Base-by-base conservation (phyloP, 495 filamentous ascomycete genomes). In the Bryoglossum gracile region DNA sequence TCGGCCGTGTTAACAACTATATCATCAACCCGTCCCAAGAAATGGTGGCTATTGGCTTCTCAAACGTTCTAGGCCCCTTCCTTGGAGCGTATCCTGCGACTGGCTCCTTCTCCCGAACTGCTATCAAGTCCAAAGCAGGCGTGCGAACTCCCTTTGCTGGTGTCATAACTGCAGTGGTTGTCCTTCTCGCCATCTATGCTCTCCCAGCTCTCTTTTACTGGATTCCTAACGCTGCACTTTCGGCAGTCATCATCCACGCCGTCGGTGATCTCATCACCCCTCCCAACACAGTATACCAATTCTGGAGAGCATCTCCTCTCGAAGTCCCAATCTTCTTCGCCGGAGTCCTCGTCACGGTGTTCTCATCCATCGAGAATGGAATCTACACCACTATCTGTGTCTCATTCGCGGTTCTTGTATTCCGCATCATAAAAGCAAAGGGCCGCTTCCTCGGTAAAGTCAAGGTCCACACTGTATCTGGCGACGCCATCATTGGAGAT, bases 11-110 rank as follows among this genome's bases (percentile, higher is more conserved):
- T 55, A 96, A 96, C 70, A 96, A 96, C 68, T 98, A 98, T 67
- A 87, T 81, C n/a, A 96, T 98, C 65, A 80, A 97, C 53, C 94
- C 92, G 2, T 96, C 91, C 0, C 92, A 98, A 62, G 92, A 98
- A 59, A 80, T 98, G 68, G 84, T 98, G 19, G 94, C 86, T 19
- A 97, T 98, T 59, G 92, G 92, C 39, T 75, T 97, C 8, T 85
- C 82, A 16, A 98, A 98, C 63, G 71, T 97, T 26, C 74, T 98
- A 1, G 90, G 87, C 4, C 91, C 92, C 5, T 96, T 98, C 69
- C 79, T 98, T 5, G 92, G 92, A 49, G 92, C 75, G 2, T 98
- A 95, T 56, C 89, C 94, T 2, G 86, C 92, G 0, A 98, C 92
- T 22, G 92, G 92, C 4, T 97, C 94, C 10, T 98, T 98, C 74